These are phyloP conservation scores for Penicillium fuscoglaucum DNA, from an alignment of 2,329 filamentous ascomycete genomes.

Conservation along the genomic window DNA sequence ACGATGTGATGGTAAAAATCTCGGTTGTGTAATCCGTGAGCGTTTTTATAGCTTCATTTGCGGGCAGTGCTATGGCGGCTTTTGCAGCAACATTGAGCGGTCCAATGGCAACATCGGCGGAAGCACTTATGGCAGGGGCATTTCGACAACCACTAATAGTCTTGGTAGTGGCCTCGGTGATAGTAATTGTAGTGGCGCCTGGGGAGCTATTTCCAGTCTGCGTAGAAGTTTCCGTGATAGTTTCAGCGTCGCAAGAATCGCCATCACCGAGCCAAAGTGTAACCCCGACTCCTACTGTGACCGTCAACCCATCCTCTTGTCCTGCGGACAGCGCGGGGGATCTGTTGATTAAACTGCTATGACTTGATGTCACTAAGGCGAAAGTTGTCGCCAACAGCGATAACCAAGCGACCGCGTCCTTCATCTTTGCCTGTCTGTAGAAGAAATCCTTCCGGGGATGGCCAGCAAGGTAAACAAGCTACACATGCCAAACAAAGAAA, in stretches of 20 bases:
- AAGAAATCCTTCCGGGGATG: background rate
- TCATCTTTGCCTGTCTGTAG: slow-evolving; percentile 13
- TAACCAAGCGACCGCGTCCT: slow-evolving; percentile 5
- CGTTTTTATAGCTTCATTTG: background rate
- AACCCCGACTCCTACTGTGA: slow-evolving; percentile 8
- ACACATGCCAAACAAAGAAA: background rate
- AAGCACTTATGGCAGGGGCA: background rate
- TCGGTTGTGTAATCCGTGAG: slow-evolving; percentile 5
- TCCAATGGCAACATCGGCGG: background rate
- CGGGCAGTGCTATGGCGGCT: background rate
- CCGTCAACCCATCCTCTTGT: background rate
- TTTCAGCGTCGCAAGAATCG: slow-evolving; percentile 2
- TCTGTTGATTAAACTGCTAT: background rate
- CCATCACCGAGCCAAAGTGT: slow-evolving; percentile 13
- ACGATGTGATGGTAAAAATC: background rate
- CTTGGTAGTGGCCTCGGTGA: background rate
- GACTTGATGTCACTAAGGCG: background rate
- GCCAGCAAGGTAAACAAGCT: background rate
- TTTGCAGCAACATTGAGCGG: background rate
- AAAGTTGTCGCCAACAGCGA: slow-evolving; percentile 14
- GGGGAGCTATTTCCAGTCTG: background rate
- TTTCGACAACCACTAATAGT: background rate
- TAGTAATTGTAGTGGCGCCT: background rate
- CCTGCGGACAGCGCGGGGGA: background rate
- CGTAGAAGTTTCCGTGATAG: background rate